Percentiles rank a stretch among this genome's conserved stretches.
Conservation (phyloP, 371 early-diverging fungal species). For the Rhizomucor pusillus region DNA sequence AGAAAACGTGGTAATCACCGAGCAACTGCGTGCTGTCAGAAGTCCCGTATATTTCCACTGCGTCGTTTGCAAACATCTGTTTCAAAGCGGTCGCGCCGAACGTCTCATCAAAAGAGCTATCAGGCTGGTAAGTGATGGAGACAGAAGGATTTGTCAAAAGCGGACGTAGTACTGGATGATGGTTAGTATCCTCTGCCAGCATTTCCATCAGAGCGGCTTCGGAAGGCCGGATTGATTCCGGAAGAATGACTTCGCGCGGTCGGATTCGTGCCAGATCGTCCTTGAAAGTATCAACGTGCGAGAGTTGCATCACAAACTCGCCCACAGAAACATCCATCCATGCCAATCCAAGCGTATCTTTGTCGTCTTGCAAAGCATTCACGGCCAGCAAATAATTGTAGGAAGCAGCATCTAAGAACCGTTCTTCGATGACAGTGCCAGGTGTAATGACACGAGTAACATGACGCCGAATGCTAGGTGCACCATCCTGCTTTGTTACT, state of each 20-base stretch:
- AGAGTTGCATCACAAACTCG: conserved; percentile 72
- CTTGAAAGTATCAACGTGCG: conserved; percentile 44
- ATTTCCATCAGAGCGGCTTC: conserved; percentile 7
- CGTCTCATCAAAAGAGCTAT: conserved; percentile 13
- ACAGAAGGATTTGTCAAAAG: conserved; percentile 7
- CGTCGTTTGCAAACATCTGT: not conserved
- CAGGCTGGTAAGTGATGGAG: conserved; percentile 27
- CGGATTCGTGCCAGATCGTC: conserved; percentile 79
- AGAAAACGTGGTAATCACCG: conserved; percentile 12
- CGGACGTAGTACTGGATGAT: not conserved
- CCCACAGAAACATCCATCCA: conserved; percentile 94
- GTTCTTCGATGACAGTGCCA: conserved; percentile 82
- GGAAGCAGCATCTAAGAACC: conserved; percentile 56
- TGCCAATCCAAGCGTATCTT: conserved; percentile 63
- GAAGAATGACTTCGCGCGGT: conserved; percentile 80
- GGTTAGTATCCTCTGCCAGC: conserved; percentile 1
- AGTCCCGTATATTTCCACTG: not conserved
- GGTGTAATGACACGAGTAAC: conserved; percentile 86
- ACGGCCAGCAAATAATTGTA: conserved; percentile 72
- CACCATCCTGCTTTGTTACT: conserved; percentile 33
- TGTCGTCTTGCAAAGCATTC: conserved; percentile 7
- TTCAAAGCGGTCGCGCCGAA: not conserved
- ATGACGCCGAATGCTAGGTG: conserved; percentile 56
- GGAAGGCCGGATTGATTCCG: conserved; percentile 24
- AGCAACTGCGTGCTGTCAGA: too few relatives aligned